Base-by-base conservation (phyloP, 768 basidiomycete species). In the Macrolepiota fuliginosa region DNA sequence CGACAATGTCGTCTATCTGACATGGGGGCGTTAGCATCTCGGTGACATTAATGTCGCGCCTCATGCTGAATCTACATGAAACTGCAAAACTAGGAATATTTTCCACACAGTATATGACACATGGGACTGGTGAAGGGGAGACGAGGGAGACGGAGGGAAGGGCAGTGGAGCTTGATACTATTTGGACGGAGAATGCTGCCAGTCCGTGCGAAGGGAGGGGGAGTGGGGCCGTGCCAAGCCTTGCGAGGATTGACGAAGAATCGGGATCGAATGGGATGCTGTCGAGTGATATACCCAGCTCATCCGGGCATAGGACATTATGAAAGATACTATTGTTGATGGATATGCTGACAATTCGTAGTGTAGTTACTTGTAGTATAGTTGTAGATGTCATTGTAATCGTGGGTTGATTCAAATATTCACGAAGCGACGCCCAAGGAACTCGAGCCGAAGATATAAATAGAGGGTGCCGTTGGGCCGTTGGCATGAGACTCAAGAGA, bases 31-130 rank as follows among this genome's bases (percentile, higher is more conserved):
- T 19, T 24, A 83, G 83, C 63, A 72, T 83, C 12, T 81, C 83
- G 4, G 74, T 83, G 9, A 79, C 76, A 1, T 75, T 84, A 77
- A 78, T 84, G 72, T 83, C 81, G 12, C 82, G 82, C 10, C 76
- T 86, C 1, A 81, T 84, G 76, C 77, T 85, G 42, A 84, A 86
- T 67, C 74, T 85, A 5, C 79, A 84, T 65, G 69, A 76, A 69
- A 75, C 69, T 24, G 77, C 77, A 9, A 66, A 72, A 24, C 57
- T 63, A 11, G 77, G 77, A 1, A 73, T 79, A 9, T 72, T 69
- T 61, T 72, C 72, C 35, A 74, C 68, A 3, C 61, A 56, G 45
- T 54, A 58, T 2, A 70, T 64, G n/a, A 54, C 56, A 39, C 19
- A 54, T 49, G 35, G 36, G n/a, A 32, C 22, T 4, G 3, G 47